These are phyloP conservation scores for Fusarium globosum DNA, from an alignment of 2,329 filamentous ascomycete species.

Conservation along the genomic window DNA sequence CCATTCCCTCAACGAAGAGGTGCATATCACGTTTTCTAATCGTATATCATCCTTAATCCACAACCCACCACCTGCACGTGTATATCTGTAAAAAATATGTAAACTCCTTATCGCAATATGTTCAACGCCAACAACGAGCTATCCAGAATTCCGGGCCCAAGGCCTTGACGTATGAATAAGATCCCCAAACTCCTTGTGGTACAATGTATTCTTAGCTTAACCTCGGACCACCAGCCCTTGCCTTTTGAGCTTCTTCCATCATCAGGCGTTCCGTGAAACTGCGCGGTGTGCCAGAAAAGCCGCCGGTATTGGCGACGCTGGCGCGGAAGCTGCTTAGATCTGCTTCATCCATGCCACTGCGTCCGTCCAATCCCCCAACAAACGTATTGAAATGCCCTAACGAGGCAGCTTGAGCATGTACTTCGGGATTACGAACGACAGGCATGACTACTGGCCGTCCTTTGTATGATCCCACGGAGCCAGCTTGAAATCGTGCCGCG, in stretches of 20 bases:
- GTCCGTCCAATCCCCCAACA: constrained; percentile 65
- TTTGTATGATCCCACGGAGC: constrained; percentile 65
- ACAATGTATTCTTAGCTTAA: constrained; percentile 32
- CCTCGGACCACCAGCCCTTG: constrained; percentile 35
- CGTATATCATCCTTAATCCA: constrained; percentile 12
- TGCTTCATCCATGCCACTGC: constrained; percentile 60
- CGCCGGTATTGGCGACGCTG: constrained; percentile 52
- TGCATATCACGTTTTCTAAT: constrained; percentile 27
- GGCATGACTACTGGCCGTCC: constrained; percentile 64
- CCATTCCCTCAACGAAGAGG: constrained; percentile 22
- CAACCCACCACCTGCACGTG: constrained; percentile 26
- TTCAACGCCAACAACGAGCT: constrained; percentile 47
- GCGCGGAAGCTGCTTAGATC: constrained; percentile 58
- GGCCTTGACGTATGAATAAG: constrained; percentile 37
- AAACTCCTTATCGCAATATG: constrained; percentile 38
- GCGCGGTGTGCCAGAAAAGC: constrained; percentile 57
- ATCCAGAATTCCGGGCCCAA: constrained; percentile 36
- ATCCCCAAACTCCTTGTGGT: constrained; percentile 40
- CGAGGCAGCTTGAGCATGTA: constrained; percentile 61
- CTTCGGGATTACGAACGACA: constrained; percentile 60
- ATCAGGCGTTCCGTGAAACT: constrained; percentile 62
- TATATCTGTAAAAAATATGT: constrained; percentile 12
- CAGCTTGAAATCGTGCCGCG: constrained; percentile 50
- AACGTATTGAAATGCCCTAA: constrained; percentile 62
- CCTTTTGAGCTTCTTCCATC: constrained; percentile 58